Base-by-base conservation (phyloP, 1,284 basidiomycete species). In the Heliocybe sulcata region DNA sequence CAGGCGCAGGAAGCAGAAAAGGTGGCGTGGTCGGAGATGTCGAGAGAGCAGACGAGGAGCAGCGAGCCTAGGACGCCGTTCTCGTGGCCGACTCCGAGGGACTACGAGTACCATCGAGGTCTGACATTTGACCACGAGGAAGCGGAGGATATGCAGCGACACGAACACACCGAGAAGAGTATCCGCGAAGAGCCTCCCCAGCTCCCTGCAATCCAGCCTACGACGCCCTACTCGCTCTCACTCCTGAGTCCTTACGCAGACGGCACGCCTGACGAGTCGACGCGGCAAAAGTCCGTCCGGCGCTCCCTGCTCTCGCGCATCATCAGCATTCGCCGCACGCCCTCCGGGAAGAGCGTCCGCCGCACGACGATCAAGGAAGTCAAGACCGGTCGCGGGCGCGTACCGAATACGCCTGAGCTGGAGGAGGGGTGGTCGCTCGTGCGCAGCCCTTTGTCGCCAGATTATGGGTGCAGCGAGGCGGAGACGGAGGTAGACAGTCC, bases 221-320 rank as follows among this genome's bases (percentile, higher is more conserved):
- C 55, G 19, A 58, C 61, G 35, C 38, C 60, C 35, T 55, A 60
- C 31, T 45, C 57, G 9, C 58, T 59, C 31, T 59, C 59, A 14
- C 52, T 61, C 23, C 47, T 61, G 25, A 59, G 64, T 38, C 38
- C 38, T 3, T 61, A 62, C 2, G 59, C 63, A 20, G 60, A 63
- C 50, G 57, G 64, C 8, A 42, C 19, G 8, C 38, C 12, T 9
- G 38, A 65, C 54, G 67, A 67, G 26, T 58, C 63, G 1, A 56
- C 65, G 11, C 59, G 67, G 0, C 66, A 68, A 55, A 66, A 59
- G 31, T 69, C 67, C 12, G 68, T 72, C 51, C 62, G 70, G 19
- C 66, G 68, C 19, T 64, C 59, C 1, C 66, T 72, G 45, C 58
- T 71, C 33, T 65, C 66, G 35, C 63, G 66, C 12, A 57, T 72